These are phyloP conservation scores for Colletotrichum navitas DNA, from an alignment of 2,329 filamentous ascomycete species.

Conservation along the genomic window DNA sequence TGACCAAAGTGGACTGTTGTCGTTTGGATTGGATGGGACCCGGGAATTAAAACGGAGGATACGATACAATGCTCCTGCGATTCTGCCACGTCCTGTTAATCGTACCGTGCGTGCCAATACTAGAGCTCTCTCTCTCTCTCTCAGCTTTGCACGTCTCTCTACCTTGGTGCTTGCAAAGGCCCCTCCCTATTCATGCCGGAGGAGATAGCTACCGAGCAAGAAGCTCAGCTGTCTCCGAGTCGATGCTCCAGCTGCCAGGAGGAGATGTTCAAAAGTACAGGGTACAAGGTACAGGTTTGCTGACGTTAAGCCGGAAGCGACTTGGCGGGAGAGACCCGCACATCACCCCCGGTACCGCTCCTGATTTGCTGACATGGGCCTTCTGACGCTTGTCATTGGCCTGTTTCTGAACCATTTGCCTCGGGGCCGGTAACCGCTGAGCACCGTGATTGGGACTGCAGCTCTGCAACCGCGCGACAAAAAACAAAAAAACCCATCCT, in stretches of 20 bases:
- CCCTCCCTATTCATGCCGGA: no score
- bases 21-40: constrained; percentile 13
- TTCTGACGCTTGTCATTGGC: constrained; percentile 16
- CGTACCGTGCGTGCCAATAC: not conserved
- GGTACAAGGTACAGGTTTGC: constrained; percentile 21
- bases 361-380: constrained; percentile 31
- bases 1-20: constrained; percentile 12
- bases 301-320: constrained; percentile 34
- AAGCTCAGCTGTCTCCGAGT: not conserved
- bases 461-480: constrained; percentile 42
- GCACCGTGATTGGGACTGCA: constrained; percentile 39
- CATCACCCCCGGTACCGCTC: not conserved
- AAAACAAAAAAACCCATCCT: not conserved
- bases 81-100: no score
- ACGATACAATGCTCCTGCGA: not conserved
- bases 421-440: constrained; percentile 37
- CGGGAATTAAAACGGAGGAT: not conserved
- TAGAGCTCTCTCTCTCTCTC: not conserved
- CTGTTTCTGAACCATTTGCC: constrained; percentile 11
- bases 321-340: constrained; percentile 11
- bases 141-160: no score
- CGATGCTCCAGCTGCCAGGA: not conserved
- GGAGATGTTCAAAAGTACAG: not conserved
- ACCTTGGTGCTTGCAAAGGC: no score
- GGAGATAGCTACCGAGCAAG: not conserved